Base-by-base conservation (phyloP, 495 filamentous ascomycete genomes). In the Aspergillus conjunctus region DNA sequence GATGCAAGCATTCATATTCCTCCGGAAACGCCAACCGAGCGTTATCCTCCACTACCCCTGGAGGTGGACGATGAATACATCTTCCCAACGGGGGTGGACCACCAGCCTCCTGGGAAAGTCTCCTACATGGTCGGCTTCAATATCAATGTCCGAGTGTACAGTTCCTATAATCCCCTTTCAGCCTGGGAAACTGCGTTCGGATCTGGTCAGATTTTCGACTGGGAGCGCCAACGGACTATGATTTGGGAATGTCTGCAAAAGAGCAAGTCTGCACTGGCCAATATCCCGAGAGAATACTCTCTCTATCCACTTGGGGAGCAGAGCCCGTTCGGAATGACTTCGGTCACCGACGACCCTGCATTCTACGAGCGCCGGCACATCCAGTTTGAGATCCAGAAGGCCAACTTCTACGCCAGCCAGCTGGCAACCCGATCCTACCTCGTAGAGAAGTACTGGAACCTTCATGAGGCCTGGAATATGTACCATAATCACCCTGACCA, bases 61-160 rank as follows among this genome's bases (percentile, higher is more conserved):
- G 91, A 93, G 61, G 77, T 92, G 3, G 92, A 96, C 65, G 91
- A 96, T 65, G 83, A 87, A 32, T 92, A 81, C 59, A 86, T 96
- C 50, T 85, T 83, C 53, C 62, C 83, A 0, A 80, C 81, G 3
- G 83, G 88, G 57, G 78, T 89, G 49, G 76, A 85, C 31, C 74
- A 75, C 3, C 91, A 93, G 63, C 88, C 89, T 3, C 66, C 81
- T 11, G 82, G 79, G 7, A 73, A 79, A 12, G 71, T 90, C 0
- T 88, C 91, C 0, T 74, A 83, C 8, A 70, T 93, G 8, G 81
- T 85, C 1, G 92, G 87, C 0, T 95, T 93, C 77, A 93, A 90
- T 61, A 79, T 85, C n/a, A 89, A 85, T 60, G 83, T 90, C 12
- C 82, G 85, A 20, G 80, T 93, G 14, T 91, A 88, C 65, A 81